Conservation (phyloP, 768 basidiomycete genomes). For the Amanita jacksonii region DNA sequence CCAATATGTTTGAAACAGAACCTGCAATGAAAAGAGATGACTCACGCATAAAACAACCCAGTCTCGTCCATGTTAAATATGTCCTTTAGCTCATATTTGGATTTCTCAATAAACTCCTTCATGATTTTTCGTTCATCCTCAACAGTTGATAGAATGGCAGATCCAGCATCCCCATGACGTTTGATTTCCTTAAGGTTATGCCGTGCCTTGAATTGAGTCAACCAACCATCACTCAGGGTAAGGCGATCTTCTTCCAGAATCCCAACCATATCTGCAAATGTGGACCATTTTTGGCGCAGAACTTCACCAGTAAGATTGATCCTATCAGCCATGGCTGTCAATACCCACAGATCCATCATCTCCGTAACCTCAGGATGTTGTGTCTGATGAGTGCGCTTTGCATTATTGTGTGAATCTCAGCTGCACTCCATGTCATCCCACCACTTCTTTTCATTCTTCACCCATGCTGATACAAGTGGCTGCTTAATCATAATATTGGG, state of each 20-base stretch:
- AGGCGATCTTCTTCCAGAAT: constrained; percentile 24
- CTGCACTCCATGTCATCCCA: constrained; percentile 12
- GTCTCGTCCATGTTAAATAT: constrained; percentile 30
- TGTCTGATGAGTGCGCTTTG: constrained; percentile 20
- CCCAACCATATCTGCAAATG: constrained; percentile 22
- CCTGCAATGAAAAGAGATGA: constrained; percentile 3
- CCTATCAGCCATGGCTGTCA: constrained; percentile 21
- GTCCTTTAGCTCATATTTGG: constrained; percentile 12
- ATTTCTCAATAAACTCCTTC: constrained; percentile 15
- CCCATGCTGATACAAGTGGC: constrained; percentile 22
- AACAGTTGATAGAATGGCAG: constrained; percentile 14
- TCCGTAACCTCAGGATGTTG: constrained; percentile 24
- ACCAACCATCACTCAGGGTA: constrained; percentile 26
- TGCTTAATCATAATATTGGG: constrained; percentile 25
- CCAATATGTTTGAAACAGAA: constrained; percentile 1
- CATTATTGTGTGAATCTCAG: background rate
- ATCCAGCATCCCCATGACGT: constrained; percentile 26
- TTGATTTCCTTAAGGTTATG: constrained; percentile 19
- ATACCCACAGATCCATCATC: constrained; percentile 28
- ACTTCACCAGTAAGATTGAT: constrained; percentile 27
- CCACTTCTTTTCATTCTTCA: constrained; percentile 21
- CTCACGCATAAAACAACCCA: constrained; percentile 24
- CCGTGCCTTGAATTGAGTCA: constrained; percentile 17
- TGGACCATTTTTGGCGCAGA: constrained; percentile 23
- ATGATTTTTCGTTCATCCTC: constrained; percentile 21